Evolutionary conservation across 192 early-diverging fungal genomes (phyloP).

Genomic region (Entophlyctis luteolus): DNA sequence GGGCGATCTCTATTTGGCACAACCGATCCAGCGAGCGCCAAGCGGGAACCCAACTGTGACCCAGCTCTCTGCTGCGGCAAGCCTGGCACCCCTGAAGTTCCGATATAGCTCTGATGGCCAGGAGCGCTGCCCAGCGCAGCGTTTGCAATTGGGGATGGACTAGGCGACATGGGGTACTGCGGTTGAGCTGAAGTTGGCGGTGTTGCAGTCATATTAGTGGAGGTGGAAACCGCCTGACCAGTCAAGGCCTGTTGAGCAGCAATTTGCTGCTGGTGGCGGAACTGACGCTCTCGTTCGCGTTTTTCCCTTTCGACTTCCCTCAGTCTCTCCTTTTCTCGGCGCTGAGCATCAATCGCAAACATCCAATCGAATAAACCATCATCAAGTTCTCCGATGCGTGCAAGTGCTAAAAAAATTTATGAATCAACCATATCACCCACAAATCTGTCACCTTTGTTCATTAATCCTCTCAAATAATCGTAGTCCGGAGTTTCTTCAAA

Average conservation of each 20-base stretch:
- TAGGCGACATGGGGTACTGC: constrained; percentile 5
- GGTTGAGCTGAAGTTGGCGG: background rate
- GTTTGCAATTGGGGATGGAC: background rate
- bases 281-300: constrained; percentile 33
- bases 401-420: constrained; percentile 31
- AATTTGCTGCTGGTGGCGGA: constrained; percentile 18
- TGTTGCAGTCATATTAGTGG: background rate
- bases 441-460: constrained; percentile 86
- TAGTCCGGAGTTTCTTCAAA: constrained; percentile 98
- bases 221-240: background rate
- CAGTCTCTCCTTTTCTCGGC: constrained; percentile 43
- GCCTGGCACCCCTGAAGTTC: background rate
- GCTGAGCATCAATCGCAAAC: constrained; percentile 53
- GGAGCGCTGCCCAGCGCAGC: background rate
- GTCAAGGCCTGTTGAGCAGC: background rate
- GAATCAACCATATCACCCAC: constrained; percentile 61
- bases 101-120: background rate
- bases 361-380: constrained; percentile 97
- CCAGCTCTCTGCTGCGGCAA: background rate
- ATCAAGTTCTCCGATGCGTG: constrained; percentile 67
- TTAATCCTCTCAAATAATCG: constrained; percentile 81
- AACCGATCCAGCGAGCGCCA: background rate
- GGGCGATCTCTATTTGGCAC: background rate
- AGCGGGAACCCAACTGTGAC: background rate
- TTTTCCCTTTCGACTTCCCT: constrained; percentile 43